phyloP scores from a whole-genome alignment of 2,329 filamentous ascomycete genomes.

The Arthrobotrys pseudoclavata region DNA sequence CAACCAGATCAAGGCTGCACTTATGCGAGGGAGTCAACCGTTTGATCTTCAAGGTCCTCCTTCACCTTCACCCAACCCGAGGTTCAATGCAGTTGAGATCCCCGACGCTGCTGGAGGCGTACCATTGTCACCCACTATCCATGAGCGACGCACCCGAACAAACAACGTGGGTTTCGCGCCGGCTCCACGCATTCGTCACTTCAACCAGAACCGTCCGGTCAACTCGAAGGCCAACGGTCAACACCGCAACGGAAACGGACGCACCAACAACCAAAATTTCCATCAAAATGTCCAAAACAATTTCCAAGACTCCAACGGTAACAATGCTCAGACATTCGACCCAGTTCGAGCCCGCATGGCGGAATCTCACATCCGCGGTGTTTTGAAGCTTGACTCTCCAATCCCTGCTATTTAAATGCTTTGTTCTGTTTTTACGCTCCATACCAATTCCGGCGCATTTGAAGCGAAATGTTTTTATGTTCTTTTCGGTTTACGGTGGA shows the following conservation, averaged over 20 bases:
- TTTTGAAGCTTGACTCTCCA: conserved; percentile 53
- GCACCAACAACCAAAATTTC: conserved; percentile 35
- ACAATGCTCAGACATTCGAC: conserved; percentile 29
- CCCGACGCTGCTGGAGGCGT: conserved; percentile 31
- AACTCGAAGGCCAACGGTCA: conserved; percentile 55
- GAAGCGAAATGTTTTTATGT: conserved; percentile 53
- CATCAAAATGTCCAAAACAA: conserved; percentile 28
- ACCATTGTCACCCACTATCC: conserved; percentile 48
- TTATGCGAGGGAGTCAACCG: conserved; percentile 44
- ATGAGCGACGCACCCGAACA: conserved; percentile 48
- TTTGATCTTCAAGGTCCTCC: conserved; percentile 32
- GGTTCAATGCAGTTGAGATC: conserved; percentile 7
- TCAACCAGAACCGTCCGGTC: conserved; percentile 54
- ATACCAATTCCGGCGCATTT: conserved; percentile 39
- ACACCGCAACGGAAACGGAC: conserved; percentile 34
- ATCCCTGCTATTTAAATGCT: conserved; percentile 53
- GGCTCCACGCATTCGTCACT: conserved; percentile 51
- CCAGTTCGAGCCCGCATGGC: conserved; percentile 49
- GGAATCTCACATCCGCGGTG: conserved; percentile 55
- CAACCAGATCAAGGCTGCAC: conserved; percentile 47
- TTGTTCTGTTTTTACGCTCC: conserved; percentile 29
- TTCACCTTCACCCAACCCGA: conserved; percentile 48
- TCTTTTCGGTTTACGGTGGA: conserved; percentile 36
- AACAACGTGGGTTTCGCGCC: conserved; percentile 56
- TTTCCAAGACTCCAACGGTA: conserved; percentile 18